Base-by-base conservation (phyloP, 2,329 filamentous ascomycete species). In the Karstenula rhodostoma region DNA sequence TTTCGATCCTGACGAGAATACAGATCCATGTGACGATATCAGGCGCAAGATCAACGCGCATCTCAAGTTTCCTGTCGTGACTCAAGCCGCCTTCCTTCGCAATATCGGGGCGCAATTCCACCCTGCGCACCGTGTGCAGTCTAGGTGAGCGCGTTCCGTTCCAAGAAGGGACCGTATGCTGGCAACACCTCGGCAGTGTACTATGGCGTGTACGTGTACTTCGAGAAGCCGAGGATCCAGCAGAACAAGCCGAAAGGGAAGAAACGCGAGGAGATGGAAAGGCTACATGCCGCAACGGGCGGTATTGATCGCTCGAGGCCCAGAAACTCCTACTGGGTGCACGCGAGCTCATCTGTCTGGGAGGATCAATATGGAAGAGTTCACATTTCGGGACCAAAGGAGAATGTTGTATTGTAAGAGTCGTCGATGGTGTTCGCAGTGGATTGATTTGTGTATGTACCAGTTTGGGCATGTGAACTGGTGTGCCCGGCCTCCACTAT, bases 191-290 rank as follows among this genome's bases (percentile, higher is more conserved):
- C 77, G 55, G 64, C 66, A 9, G 76, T 83, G 1, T 88, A 82
- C 67, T 87, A 88, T 64, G 81, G 80, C 3, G 79, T 78, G 0
- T 88, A 88, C 67, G 80, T 86, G 22, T 87, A 83, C 70, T 88
- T 88, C 66, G 85, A 89, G 76, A 88, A 88, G 77, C 63, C 84
- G 65, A 75, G 85, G 17, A 73, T 88, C 56, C 79, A 79, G 67
- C 77, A 85, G 55, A 75, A 77, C 0, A 86, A 84, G 72, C 76
- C 81, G 47, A 87, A 87, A 77, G 79, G 73, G 19, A 80, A 83
- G 68, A 80, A 82, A 67, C 75, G 85, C 13, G 52, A 78, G 61
- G 81, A 84, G 58, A 87, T 87, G 83, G 85, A 88, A 70, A 59
- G 60, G 43, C 60, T 70, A 9, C 57, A 62, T 33, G 51, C 35